Evolutionary conservation across 1,284 basidiomycete species (phyloP), one percentile per base, ranked within the genome.

Genomic region (Fistulinella cinereoalba): DNA sequence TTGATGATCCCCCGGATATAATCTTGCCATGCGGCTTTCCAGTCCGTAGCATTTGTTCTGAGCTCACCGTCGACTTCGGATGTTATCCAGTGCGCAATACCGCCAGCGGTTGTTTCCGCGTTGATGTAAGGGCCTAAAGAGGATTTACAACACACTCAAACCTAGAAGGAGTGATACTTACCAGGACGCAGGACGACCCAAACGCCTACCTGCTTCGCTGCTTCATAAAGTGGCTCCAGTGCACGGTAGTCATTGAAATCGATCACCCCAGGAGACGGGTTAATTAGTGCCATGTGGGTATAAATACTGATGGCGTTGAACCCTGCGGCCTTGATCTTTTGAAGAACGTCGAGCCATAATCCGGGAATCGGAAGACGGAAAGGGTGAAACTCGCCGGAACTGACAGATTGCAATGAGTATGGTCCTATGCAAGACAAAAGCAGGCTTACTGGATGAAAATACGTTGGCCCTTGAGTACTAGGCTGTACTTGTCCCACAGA

Each of bases 321-420:
- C n/a, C 89, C 90, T 0, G 85, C 82, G 1, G 88, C 89, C 55
- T 88, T 87, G 55, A 82, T 71, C 63, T 89, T 92, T 56, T 92
- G 81, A 37, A 92, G 76, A 44, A 92, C 83, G 58, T 93, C 89
- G 13, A 80, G 74, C 89, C 89, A 93, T 45, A 92, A 65, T 4
- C 78, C 79, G 1, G 85, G 86, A 1, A 90, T 83, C 2, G 90
- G 90, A 2, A 92, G 70, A 18, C 90, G 78, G 69, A 85, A 93
- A 0, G 89, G 81, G 58, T 92, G 89, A 61, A 92, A 90, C 64
- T 92, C 90, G 34, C 88, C 88, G 1, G 75, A 75, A 49, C 76
- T 77, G 22, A 23, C 11, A 25, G 37, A 15, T 4, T 32, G 1
- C 9, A 37, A 39, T 53, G 4, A 62, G 38, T 21, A 45, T 9